Conservation (phyloP, 1,139 yeast species). For the Hyphopichia buzzinii region DNA sequence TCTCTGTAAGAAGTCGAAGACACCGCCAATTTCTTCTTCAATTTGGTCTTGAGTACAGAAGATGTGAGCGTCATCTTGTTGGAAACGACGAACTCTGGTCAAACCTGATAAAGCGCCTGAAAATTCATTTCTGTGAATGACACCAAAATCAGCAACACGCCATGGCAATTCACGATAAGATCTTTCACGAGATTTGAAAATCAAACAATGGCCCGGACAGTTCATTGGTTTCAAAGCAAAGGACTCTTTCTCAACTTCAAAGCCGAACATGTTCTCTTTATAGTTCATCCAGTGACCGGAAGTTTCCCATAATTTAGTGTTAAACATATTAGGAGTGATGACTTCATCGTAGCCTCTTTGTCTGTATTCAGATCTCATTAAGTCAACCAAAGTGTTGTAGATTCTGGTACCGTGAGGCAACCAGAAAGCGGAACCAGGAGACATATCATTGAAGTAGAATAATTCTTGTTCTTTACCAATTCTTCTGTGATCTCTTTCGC, state of each 20-base stretch:
- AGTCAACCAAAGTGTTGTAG: constrained; percentile 77
- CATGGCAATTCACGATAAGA: constrained; percentile 93
- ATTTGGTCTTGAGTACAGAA: constrained; percentile 92
- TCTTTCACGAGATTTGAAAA: constrained; percentile 84
- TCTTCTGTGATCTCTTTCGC: constrained; percentile 95
- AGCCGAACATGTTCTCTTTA: constrained; percentile 95
- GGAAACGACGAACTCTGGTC: constrained; percentile 96
- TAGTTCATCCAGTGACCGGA: constrained; percentile 99
- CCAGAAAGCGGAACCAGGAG: constrained; percentile 98
- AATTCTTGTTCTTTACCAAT: constrained; percentile 96
- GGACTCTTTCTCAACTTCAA: constrained; percentile 87
- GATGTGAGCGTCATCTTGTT: constrained; percentile 98
- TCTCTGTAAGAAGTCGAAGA: constrained; percentile 74
- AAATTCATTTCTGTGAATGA: constrained; percentile 91
- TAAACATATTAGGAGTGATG: constrained; percentile 96
- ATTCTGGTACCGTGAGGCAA: constrained; percentile 97
- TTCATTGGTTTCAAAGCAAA: constrained; percentile 97
- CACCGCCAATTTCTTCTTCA: constrained; percentile 72
- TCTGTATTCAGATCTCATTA: constrained; percentile 79
- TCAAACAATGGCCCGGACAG: constrained; percentile 96
- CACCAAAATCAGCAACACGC: constrained; percentile 96
- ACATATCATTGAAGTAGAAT: constrained; percentile 91
- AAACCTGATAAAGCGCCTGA: constrained; percentile 84
- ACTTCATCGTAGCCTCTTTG: constrained; percentile 96
- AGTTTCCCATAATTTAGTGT: constrained; percentile 92